Conservation (phyloP, 306 rosid genomes). For the Coriaria nepalensis region DNA sequence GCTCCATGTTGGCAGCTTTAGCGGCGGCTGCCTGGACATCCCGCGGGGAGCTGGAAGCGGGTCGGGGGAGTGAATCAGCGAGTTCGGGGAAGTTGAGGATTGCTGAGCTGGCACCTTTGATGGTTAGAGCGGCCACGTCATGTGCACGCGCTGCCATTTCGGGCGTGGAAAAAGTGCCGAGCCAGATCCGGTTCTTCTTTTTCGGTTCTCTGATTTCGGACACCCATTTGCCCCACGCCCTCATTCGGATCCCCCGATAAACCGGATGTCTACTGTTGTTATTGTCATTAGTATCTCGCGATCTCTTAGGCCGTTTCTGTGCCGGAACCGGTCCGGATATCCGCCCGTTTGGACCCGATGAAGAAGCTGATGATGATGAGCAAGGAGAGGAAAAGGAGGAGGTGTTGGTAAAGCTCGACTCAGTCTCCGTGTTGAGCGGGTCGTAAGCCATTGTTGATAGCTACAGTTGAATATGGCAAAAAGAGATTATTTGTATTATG, state of each 20-base stretch:
- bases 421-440: too few species aligned
- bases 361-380: too few species aligned
- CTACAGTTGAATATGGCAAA: too few species aligned
- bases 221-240: conserved; percentile 73
- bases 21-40: conserved; percentile 61
- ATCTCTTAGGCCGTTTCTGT: conserved; percentile 17
- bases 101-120: conserved; percentile 43
- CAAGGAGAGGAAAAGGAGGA: too few species aligned
- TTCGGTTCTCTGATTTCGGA: conserved; percentile 65
- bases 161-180: conserved; percentile 49
- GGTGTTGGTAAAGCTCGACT: too few species aligned
- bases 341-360: too few species aligned
- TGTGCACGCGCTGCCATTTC: conserved; percentile 86
- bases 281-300: conserved; percentile 1
- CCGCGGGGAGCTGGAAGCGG: conserved; percentile 43
- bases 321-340: conserved; percentile 9
- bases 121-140: conserved; percentile 50
- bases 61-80: conserved; percentile 34
- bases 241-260: conserved; percentile 60
- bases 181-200: conserved; percentile 65
- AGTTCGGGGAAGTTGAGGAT: conserved; percentile 66
- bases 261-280: conserved; percentile 25
- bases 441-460: too few species aligned
- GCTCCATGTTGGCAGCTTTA: conserved; percentile 42
- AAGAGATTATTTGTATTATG: too few species aligned